Evolutionary conservation across 768 basidiomycete species (phyloP).

Genomic region (Suillus americanus): DNA sequence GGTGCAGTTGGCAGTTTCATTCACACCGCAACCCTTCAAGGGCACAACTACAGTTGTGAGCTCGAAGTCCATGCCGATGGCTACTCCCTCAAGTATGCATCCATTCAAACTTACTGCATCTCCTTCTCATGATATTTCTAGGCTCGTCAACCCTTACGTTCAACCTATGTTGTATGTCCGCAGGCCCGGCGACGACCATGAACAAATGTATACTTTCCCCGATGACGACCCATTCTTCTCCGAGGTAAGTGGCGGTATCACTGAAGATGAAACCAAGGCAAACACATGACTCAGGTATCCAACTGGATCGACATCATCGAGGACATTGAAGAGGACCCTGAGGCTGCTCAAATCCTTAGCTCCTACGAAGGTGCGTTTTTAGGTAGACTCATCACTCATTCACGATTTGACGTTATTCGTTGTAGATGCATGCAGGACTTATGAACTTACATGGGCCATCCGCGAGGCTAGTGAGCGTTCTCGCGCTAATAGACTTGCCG

Average conservation of each 20-base stretch:
- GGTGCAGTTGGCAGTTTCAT: constrained; percentile 93
- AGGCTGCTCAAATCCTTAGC: constrained; percentile 76
- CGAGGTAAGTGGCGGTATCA: constrained; percentile 45
- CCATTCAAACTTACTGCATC: neutral
- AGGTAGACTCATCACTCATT: neutral
- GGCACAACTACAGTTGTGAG: constrained; percentile 91
- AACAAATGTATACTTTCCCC: constrained; percentile 67
- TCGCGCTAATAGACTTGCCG: constrained; percentile 45
- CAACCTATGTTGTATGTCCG: constrained; percentile 87
- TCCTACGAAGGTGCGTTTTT: constrained; percentile 69
- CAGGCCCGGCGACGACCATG: constrained; percentile 76
- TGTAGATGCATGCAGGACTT: constrained; percentile 81
- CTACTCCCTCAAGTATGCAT: constrained; percentile 72
- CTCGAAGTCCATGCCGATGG: constrained; percentile 94
- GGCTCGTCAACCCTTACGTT: constrained; percentile 91
- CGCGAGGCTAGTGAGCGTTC: constrained; percentile 74
- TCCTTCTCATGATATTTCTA: constrained; percentile 28
- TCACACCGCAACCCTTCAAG: constrained; percentile 90
- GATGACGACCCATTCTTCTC: constrained; percentile 95
- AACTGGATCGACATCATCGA: constrained; percentile 89
- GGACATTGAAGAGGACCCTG: constrained; percentile 85
- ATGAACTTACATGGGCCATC: constrained; percentile 94
- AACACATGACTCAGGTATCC: constrained; percentile 45
- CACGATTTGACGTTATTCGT: constrained; percentile 5
- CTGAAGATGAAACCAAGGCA: neutral